Evolutionary conservation across 495 filamentous ascomycete genomes (phyloP), one percentile per base, ranked within the genome.

Genomic region (Lasiosphaeris hirsuta): DNA sequence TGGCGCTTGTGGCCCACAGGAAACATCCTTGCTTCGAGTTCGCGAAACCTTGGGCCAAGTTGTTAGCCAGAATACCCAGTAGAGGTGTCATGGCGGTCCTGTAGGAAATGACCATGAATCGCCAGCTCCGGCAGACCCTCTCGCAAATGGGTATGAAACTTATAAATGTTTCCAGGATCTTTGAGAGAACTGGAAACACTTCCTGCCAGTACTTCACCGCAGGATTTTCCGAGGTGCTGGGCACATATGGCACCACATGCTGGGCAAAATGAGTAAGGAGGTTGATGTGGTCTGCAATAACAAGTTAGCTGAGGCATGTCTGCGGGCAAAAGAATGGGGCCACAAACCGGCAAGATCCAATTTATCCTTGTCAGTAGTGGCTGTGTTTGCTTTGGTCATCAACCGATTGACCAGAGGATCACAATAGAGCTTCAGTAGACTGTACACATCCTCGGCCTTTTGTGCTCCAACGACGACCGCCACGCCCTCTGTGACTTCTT

Each of bases 141-240:
- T 99, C 94, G 60, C 93, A 86, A 54, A 99, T 95, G 7, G 94
- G 94, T 2, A 86, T 73, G 56, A 89, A 96, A 56, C 82, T 75
- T 56, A 88, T 83, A 71, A 97, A 97, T 70, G 84, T 91, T 63
- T 92, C 86, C 40, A 90, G 82, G 56, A 99, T 89, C 5, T 85
- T 87, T 11, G 88, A 81, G 63, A 97, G 78, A 43, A 96, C 81
- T 5, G 90, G 90, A 70, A 96, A 87, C 36, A 97, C 88, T 67
- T 96, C 91, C 58, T 91, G 82, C 78, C 93, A 97, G 71, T 97
- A 99, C 64, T 91, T 92, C 37, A 99, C 92, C 0, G 90, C 93
- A 8, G 95, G 94, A 63, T 97, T 92, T 54, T 87, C 86, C 56
- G 86, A 75, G 44, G 78, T 78, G n/a, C 75, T 82, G 34, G 84